Percentiles rank a stretch among this genome's conserved stretches.
Conservation (phyloP, 2,329 filamentous ascomycete species). For the Colletotrichum sp. region DNA sequence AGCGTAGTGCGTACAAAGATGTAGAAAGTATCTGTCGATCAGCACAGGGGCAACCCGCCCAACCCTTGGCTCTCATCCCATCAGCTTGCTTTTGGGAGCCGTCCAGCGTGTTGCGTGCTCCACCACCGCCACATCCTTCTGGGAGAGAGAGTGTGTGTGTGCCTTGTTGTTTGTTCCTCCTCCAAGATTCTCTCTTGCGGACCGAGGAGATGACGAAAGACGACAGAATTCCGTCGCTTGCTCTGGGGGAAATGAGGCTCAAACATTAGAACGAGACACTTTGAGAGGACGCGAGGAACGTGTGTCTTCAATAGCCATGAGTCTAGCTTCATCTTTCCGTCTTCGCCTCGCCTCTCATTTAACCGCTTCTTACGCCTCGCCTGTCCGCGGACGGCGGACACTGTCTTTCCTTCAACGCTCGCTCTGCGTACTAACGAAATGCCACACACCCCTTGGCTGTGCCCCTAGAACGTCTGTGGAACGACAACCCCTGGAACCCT, state of each 20-base stretch:
- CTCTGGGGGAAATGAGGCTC: conserved; percentile 10
- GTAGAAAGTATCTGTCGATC: conserved; percentile 23
- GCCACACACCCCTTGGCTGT: not conserved
- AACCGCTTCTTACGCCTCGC: not conserved
- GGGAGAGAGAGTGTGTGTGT: not conserved
- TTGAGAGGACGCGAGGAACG: not conserved
- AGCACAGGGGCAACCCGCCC: conserved; percentile 14
- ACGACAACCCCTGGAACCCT: conserved; percentile 1
- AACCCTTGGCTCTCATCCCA: conserved; percentile 13
- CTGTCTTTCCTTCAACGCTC: not conserved
- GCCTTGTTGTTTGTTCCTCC: not conserved
- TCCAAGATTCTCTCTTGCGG: not conserved
- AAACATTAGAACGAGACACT: conserved; percentile 2
- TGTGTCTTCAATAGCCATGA: not conserved
- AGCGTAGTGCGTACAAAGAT: not conserved
- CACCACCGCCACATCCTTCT: not conserved
- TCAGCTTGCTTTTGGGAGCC: conserved; percentile 14
- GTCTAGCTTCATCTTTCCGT: not conserved
- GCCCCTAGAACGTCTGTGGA: conserved; percentile 13
- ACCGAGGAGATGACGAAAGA: not conserved
- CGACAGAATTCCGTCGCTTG: not conserved
- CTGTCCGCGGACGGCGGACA: not conserved
- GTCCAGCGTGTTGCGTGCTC: not conserved
- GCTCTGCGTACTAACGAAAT: not conserved
- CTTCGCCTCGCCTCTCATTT: not conserved